phyloP scores from a whole-genome alignment of 352 stramenopile genomes.

The Thalassiosira exigua region DNA sequence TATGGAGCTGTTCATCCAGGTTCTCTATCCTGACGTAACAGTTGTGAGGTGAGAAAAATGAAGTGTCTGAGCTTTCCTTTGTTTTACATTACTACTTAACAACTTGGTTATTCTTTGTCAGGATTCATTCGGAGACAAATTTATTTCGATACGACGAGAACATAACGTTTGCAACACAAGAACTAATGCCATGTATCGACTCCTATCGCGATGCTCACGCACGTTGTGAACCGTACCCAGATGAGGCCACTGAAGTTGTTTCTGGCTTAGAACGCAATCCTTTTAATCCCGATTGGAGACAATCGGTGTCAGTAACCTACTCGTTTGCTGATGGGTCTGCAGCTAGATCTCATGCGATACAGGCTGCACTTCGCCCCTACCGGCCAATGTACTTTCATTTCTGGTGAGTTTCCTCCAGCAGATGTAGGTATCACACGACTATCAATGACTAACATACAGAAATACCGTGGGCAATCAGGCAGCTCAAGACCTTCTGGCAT shows the following conservation, averaged over 20 bases:
- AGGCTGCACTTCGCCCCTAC: conserved; percentile 94
- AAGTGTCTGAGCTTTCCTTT: neutral
- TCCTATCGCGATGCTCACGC: conserved; percentile 93
- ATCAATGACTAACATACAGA: neutral
- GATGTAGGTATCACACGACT: neutral
- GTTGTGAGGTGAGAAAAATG: conserved; percentile 85
- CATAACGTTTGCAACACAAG: conserved; percentile 95
- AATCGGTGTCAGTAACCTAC: conserved; percentile 95
- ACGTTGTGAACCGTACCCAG: conserved; percentile 69
- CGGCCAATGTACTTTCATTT: conserved; percentile 95
- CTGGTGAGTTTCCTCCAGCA: conserved; percentile 79
- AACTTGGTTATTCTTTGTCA: conserved; percentile 4
- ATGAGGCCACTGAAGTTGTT: conserved; percentile 43
- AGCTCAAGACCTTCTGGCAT: conserved; percentile 99
- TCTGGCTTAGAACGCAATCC: conserved; percentile 58
- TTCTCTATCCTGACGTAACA: conserved; percentile 92
- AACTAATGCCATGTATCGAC: conserved; percentile 93
- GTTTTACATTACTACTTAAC: neutral
- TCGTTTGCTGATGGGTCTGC: conserved; percentile 96
- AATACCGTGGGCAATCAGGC: conserved; percentile 22
- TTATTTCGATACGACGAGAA: conserved; percentile 95
- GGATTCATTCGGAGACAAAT: conserved; percentile 94
- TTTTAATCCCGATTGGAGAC: conserved; percentile 91
- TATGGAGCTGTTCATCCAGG: conserved; percentile 91
- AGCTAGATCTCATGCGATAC: conserved; percentile 94